phyloP scores from a whole-genome alignment of 192 early-diverging fungal species.

The Lobosporangium transversale region DNA sequence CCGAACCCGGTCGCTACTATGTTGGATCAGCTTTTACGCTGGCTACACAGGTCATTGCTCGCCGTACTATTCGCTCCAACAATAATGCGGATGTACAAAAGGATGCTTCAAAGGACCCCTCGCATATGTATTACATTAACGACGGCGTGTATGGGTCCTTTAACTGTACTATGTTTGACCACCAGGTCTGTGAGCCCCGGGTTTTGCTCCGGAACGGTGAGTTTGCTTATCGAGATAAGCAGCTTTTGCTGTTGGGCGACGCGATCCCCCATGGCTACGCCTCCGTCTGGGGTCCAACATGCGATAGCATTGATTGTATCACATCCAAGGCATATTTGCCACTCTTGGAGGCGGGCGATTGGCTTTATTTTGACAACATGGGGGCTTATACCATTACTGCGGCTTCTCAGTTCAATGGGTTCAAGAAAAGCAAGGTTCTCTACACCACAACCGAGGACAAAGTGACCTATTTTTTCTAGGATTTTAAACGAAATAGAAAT shows the following conservation, averaged over 20 bases:
- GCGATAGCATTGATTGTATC: constrained; percentile 98
- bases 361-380: constrained; percentile 96
- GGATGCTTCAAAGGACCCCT: not conserved
- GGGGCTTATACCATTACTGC: constrained; percentile 97
- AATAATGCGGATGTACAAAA: not conserved
- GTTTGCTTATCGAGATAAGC: constrained; percentile 52
- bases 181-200: constrained; percentile 78
- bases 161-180: constrained; percentile 99
- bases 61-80: constrained; percentile 66
- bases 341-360: constrained; percentile 92
- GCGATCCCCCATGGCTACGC: constrained; percentile 61
- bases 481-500: too few relatives aligned
- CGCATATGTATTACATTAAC: constrained; percentile 89
- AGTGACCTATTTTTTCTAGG: constrained; percentile 21
- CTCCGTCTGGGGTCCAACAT: constrained; percentile 97
- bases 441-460: constrained; percentile 82
- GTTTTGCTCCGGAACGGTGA: constrained; percentile 64
- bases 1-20: constrained; percentile 98
- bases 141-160: constrained; percentile 98
- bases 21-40: constrained; percentile 93
- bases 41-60: constrained; percentile 92
- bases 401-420: constrained; percentile 88
- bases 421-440: constrained; percentile 81
- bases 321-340: constrained; percentile 73
- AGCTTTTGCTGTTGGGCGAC: constrained; percentile 18